phyloP scores from a whole-genome alignment of 768 basidiomycete genomes.

The Cyclocybe cylindracea region DNA sequence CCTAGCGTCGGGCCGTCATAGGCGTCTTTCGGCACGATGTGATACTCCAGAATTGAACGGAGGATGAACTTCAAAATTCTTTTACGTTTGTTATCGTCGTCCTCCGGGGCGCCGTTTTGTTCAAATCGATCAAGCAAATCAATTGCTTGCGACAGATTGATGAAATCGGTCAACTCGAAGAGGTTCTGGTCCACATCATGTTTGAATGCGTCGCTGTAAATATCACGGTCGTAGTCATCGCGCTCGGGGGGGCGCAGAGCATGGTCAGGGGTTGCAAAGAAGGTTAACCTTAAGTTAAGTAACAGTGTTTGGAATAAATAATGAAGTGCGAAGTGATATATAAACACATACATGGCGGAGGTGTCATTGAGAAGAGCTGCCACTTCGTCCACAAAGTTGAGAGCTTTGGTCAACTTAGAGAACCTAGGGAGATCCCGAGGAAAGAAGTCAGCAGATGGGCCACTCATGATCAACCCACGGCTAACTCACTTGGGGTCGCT shows the following conservation, averaged over 20 bases:
- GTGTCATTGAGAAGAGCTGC: conserved; percentile 40
- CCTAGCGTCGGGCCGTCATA: conserved; percentile 38
- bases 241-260: conserved; percentile 33
- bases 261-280: conserved; percentile 52
- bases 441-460: not conserved
- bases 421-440: conserved; percentile 26
- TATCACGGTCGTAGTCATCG: conserved; percentile 7
- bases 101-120: conserved; percentile 20
- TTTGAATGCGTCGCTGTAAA: not conserved
- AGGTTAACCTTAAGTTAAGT: conserved; percentile 41
- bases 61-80: conserved; percentile 58
- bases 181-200: conserved; percentile 19
- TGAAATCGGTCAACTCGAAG: conserved; percentile 12
- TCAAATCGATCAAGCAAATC: conserved; percentile 38
- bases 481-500: conserved; percentile 18
- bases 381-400: conserved; percentile 40
- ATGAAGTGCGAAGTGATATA: not conserved
- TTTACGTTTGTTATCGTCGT: conserved; percentile 47
- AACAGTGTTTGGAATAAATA: not conserved
- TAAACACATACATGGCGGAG: conserved; percentile 28
- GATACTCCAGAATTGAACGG: conserved; percentile 56
- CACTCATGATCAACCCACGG: not conserved
- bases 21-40: conserved; percentile 46
- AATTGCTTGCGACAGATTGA: conserved; percentile 28
- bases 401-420: conserved; percentile 38